Evolutionary conservation across 139 green algal genomes (phyloP).

Genomic region (Chlamydomonas asymmetrica): DNA sequence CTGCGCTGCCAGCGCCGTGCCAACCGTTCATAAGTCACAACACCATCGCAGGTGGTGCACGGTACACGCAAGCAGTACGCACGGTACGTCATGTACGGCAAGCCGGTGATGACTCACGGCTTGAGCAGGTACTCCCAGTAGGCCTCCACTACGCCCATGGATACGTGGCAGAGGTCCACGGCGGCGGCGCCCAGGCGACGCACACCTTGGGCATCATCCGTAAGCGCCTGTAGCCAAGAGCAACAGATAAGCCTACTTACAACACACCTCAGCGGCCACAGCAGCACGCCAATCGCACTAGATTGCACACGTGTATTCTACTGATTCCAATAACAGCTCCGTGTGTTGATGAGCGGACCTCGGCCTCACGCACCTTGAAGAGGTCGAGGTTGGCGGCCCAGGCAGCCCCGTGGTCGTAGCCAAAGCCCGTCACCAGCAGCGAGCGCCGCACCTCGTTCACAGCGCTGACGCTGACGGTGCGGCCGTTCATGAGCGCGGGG

Average conservation of each 20-base stretch:
- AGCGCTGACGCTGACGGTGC: slow-evolving; percentile 53
- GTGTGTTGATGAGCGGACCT: no score
- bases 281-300: no score
- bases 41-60: no score
- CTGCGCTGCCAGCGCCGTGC: no score
- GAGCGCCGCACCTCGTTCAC: slow-evolving; percentile 25
- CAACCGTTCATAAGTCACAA: no score
- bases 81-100: no score
- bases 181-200: slow-evolving; percentile 84
- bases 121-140: slow-evolving; percentile 66
- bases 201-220: slow-evolving; percentile 57
- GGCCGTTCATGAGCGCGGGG: slow-evolving; percentile 78
- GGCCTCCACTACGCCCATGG: slow-evolving; percentile 56
- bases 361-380: no score
- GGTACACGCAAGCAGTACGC: no score
- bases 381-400: slow-evolving; percentile 87
- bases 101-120: slow-evolving; percentile 48
- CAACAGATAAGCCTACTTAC: no score
- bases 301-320: no score
- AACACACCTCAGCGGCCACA: no score
- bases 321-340: no score
- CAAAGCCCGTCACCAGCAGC: slow-evolving; percentile 84
- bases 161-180: slow-evolving; percentile 91
- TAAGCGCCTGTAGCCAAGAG: slow-evolving; percentile 4
- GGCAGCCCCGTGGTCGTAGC: slow-evolving; percentile 60